phyloP scores from a whole-genome alignment of 1,139 yeast species.

The Pichia sp. region DNA sequence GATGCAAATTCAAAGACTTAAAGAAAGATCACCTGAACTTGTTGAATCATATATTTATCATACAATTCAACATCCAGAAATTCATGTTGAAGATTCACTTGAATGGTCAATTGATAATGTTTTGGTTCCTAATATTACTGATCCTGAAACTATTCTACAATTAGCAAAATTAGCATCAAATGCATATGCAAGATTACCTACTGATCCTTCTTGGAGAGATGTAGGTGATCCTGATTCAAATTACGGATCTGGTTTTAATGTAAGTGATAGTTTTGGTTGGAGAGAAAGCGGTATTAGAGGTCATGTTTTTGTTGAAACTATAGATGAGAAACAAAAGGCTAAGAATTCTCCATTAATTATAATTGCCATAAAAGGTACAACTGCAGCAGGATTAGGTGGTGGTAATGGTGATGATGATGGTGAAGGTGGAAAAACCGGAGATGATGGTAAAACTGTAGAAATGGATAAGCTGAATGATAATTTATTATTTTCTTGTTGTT shows the following conservation, averaged over 20 bases:
- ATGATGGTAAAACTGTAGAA: slow-evolving; percentile 67
- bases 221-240: slow-evolving; percentile 34
- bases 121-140: slow-evolving; percentile 65
- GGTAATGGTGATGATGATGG: slow-evolving; percentile 70
- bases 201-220: slow-evolving; percentile 84
- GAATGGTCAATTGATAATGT: slow-evolving; percentile 52
- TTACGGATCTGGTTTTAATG: slow-evolving; percentile 17
- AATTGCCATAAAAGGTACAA: slow-evolving; percentile 84
- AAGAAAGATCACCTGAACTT: slow-evolving; percentile 54
- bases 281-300: slow-evolving; percentile 78
- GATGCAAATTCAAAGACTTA: slow-evolving; percentile 40
- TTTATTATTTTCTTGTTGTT: slow-evolving; percentile 86
- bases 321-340: slow-evolving; percentile 27
- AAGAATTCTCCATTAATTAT: slow-evolving; percentile 48
- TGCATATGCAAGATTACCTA: slow-evolving; percentile 79
- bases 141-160: slow-evolving; percentile 63
- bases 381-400: slow-evolving; percentile 72
- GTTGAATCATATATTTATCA: slow-evolving; percentile 60
- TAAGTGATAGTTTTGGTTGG: slow-evolving; percentile 76
- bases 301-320: slow-evolving; percentile 71
- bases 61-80: slow-evolving; percentile 47
- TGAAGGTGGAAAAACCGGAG: slow-evolving; percentile 64
- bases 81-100: slow-evolving; percentile 34
- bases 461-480: slow-evolving; percentile 86
- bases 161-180: slow-evolving; percentile 85